Base-by-base conservation (phyloP, 2,329 filamentous ascomycete genomes). In the Hypomyces perniciosus region DNA sequence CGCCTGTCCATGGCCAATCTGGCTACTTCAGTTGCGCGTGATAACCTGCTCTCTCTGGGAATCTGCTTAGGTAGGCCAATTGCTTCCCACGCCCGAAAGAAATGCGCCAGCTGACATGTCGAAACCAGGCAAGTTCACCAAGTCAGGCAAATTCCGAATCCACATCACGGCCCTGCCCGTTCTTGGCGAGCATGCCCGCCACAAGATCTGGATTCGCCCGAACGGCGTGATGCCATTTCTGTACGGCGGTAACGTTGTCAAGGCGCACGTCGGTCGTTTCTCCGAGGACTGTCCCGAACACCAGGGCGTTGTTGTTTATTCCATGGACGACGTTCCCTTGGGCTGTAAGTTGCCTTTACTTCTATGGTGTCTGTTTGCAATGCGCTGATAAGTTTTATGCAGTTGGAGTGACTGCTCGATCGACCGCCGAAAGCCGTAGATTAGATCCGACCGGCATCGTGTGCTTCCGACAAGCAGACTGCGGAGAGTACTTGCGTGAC, bases 171-270 rank as follows among this genome's bases (percentile, higher is more conserved):
- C 79, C 13, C 77, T 99, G 52, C 86, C 90, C 56, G 81, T 96
- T 56, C 86, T 99, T 58, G 88, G 91, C 51, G 86, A 89, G 58
- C 90, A 96, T 68, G 92, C 92, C 41, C 79, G 93, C 53, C 95
- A 96, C 74, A 97, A 97, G 81, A 84, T 97, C 61, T 97, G 91
- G 90, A 85, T 99, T 59, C 95, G 95, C 72, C 81, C 85, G 53
- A 97, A 97, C 71, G 93, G 93, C 59, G 91, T 95, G 64, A 96
- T 96, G 90, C 92, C 93, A 1, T 97, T 95, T 68, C 73, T 99
- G 43, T 99, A 97, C 71, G 93, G 93, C 48, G 88, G 89, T 51
- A 91, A 97, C 69, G 78, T 95, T 47, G 82, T 95, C 59, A 80
- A 80, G 66, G 77, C 77, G 7, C 77, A 80, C 62, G 81, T 93